These are phyloP conservation scores for Fusarium sublunatum DNA, from an alignment of 2,329 filamentous ascomycete genomes.

Conservation along the genomic window DNA sequence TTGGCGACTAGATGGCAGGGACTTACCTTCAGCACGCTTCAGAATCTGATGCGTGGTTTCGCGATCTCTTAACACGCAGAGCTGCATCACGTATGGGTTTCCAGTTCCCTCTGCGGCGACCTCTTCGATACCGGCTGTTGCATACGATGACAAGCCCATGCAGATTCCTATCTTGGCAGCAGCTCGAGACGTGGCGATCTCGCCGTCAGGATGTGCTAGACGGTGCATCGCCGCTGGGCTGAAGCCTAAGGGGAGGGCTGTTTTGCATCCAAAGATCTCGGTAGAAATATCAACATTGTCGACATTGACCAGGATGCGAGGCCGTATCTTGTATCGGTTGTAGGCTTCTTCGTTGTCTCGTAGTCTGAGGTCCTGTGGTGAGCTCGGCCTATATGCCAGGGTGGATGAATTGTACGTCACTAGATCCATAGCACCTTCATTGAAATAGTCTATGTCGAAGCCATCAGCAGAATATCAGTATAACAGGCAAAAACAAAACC, in stretches of 20 bases:
- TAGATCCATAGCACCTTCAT: constrained; percentile 66
- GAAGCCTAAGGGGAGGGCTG: constrained; percentile 62
- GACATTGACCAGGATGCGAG: constrained; percentile 46
- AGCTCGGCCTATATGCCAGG: neutral
- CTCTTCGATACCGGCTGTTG: constrained; percentile 40
- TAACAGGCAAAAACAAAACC: neutral
- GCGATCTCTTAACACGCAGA: constrained; percentile 41
- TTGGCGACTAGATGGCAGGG: neutral
- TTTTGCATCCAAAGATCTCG: constrained; percentile 46
- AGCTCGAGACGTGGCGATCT: constrained; percentile 61
- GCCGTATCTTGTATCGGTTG: constrained; percentile 61
- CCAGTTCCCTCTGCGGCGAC: constrained; percentile 33
- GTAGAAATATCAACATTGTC: constrained; percentile 36
- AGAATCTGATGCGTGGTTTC: constrained; percentile 37
- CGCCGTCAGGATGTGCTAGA: constrained; percentile 64
- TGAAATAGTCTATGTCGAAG: constrained; percentile 62
- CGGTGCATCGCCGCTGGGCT: constrained; percentile 66
- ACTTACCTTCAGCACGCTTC: constrained; percentile 36
- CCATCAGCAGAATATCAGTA: constrained; percentile 5
- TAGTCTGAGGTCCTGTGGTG: constrained; percentile 51
- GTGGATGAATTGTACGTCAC: constrained; percentile 30
- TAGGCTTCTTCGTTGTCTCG: constrained; percentile 65
- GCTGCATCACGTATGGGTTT: constrained; percentile 43
- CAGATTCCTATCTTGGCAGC: constrained; percentile 45
- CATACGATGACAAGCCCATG: constrained; percentile 42